Conservation (phyloP, 2,329 filamentous ascomycete genomes). For the Stemphylium lycopersici region DNA sequence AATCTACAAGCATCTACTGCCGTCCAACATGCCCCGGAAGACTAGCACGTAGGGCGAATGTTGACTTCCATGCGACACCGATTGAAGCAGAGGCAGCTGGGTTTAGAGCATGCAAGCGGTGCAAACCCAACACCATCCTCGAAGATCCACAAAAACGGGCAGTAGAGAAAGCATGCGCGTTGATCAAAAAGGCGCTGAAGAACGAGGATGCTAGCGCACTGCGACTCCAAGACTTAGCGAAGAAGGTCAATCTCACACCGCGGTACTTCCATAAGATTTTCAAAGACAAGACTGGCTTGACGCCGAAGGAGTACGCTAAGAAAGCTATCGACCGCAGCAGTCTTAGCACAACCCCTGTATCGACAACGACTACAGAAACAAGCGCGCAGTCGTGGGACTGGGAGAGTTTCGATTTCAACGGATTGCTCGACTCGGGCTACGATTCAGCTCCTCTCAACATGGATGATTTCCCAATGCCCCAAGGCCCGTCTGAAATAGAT, state of each 20-base stretch:
- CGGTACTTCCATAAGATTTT: slow-evolving; percentile 67
- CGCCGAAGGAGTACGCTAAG: slow-evolving; percentile 55
- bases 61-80: slow-evolving; percentile 60
- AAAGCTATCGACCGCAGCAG: slow-evolving; percentile 18
- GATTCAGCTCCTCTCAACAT: slow-evolving; percentile 17
- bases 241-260: slow-evolving; percentile 59
- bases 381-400: slow-evolving; percentile 18
- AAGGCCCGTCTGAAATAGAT: slow-evolving; percentile 13
- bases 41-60: slow-evolving; percentile 63
- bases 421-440: slow-evolving; percentile 31
- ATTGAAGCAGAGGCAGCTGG: slow-evolving; percentile 56
- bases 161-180: slow-evolving; percentile 48
- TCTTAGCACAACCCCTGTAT: slow-evolving; percentile 6
- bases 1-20: slow-evolving; percentile 65
- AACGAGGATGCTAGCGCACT: slow-evolving; percentile 28
- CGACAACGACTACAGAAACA: slow-evolving; percentile 5
- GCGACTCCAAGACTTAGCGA: slow-evolving; percentile 57
- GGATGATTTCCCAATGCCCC: slow-evolving; percentile 9
- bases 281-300: slow-evolving; percentile 61
- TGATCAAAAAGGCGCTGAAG: slow-evolving; percentile 35
- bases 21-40: slow-evolving; percentile 65
- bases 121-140: slow-evolving; percentile 53
- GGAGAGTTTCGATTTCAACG: slow-evolving; percentile 35
- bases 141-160: slow-evolving; percentile 54
- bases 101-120: slow-evolving; percentile 65